A percentile compares a stretch with the other conserved stretches of the same genome.
Conservation (phyloP, 768 basidiomycete genomes). For the Rubroboletus pulcherrimus region DNA sequence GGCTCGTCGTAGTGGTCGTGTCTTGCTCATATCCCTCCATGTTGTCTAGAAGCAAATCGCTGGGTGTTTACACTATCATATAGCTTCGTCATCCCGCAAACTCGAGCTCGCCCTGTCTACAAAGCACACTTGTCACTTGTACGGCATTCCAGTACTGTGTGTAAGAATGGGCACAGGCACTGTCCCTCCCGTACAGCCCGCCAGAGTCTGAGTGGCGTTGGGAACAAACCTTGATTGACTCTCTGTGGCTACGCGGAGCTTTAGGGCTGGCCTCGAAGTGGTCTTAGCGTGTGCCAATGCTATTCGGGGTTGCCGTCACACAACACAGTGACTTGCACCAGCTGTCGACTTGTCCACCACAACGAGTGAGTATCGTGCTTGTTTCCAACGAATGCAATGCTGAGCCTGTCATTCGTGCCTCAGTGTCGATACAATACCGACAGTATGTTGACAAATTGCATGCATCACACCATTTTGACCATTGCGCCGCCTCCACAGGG, state of each 20-base stretch:
- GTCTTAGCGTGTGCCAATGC: not conserved
- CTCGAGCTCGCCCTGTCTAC: not conserved
- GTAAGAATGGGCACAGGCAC: slow-evolving; percentile 23
- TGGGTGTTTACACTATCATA: not conserved
- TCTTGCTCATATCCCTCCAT: not conserved
- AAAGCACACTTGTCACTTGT: not conserved
- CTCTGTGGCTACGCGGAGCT: slow-evolving; percentile 12
- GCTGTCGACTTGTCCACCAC: not conserved
- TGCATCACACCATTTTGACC: slow-evolving; percentile 7
- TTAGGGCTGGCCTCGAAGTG: slow-evolving; percentile 27
- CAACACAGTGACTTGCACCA: slow-evolving; percentile 1
- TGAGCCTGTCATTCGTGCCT: not conserved
- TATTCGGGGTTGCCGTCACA: not conserved
- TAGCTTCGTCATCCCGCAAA: not conserved
- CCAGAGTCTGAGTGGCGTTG: slow-evolving; percentile 6
- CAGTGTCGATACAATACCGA: slow-evolving; percentile 27
- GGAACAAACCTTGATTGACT: not conserved
- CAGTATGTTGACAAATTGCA: slow-evolving; percentile 24
- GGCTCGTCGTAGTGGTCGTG: slow-evolving; percentile 1
- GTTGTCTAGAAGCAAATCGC: not conserved
- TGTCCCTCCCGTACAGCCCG: not conserved
- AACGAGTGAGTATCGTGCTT: slow-evolving; percentile 18
- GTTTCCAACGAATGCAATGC: not conserved
- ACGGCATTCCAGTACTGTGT: slow-evolving; percentile 18
- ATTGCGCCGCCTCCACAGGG: slow-evolving; percentile 46